Conservation (phyloP, 2,329 filamentous ascomycete species). For the Nemania sp. region DNA sequence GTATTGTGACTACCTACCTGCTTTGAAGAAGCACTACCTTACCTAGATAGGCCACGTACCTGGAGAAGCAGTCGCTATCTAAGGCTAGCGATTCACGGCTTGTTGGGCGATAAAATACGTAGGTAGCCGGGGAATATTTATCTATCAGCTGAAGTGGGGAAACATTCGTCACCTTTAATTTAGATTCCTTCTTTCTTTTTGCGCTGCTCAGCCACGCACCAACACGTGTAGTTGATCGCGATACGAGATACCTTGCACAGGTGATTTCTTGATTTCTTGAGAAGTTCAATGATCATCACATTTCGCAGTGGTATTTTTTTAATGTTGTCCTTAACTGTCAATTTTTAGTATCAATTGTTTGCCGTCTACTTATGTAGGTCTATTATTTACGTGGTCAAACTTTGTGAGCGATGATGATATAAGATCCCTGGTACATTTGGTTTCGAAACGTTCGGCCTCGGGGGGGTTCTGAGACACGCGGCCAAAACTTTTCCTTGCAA, state of each 20-base stretch:
- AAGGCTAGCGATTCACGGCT: constrained; percentile 17
- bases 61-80: too few relatives aligned
- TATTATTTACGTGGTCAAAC: background rate
- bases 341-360: background rate
- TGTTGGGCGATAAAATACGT: constrained; percentile 20
- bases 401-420: background rate
- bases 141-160: constrained; percentile 25
- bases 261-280: background rate
- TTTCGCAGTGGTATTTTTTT: background rate
- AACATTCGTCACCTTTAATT: constrained; percentile 34
- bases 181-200: constrained; percentile 19
- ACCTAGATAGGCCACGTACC: too few relatives aligned
- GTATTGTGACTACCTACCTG: too few relatives aligned
- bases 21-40: too few relatives aligned
- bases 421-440: constrained; percentile 11
- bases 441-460: constrained; percentile 33
- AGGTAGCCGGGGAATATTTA: background rate
- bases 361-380: background rate
- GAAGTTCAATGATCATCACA: background rate
- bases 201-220: constrained; percentile 31
- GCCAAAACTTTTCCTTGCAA: constrained; percentile 30
- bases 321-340: background rate
- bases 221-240: background rate
- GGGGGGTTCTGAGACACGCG: constrained; percentile 30
- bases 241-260: background rate